Evolutionary conservation across 2,329 filamentous ascomycete genomes (phyloP).

Genomic region (Akanthomyces lecanii): DNA sequence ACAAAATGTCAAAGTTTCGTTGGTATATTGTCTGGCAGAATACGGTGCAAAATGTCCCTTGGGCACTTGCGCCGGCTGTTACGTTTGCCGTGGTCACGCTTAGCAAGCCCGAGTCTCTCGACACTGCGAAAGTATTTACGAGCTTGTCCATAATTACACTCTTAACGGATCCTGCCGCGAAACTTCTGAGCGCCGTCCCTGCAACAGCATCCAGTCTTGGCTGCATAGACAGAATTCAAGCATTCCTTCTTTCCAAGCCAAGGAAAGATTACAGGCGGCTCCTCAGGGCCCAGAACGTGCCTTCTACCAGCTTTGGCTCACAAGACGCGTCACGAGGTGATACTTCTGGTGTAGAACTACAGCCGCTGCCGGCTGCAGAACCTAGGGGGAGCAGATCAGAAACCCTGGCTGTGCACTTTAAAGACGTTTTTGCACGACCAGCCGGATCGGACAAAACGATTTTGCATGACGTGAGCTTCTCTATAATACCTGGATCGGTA

Average conservation of each 20-base stretch:
- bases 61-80: conserved; percentile 17
- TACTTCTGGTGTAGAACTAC: neutral
- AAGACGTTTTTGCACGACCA: conserved; percentile 1
- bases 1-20: conserved; percentile 13
- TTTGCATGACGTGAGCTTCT: neutral
- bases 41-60: conserved; percentile 20
- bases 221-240: conserved; percentile 21
- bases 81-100: conserved; percentile 16
- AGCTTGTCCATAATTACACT: conserved; percentile 23
- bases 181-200: conserved; percentile 20
- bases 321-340: neutral
- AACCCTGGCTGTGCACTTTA: neutral
- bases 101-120: conserved; percentile 7
- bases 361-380: neutral
- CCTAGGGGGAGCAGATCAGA: neutral
- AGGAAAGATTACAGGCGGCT: neutral
- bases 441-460: neutral
- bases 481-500: conserved; percentile 8
- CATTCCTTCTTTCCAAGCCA: conserved; percentile 18
- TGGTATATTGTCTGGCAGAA: conserved; percentile 22
- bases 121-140: conserved; percentile 20
- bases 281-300: neutral
- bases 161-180: conserved; percentile 20
- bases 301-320: neutral
- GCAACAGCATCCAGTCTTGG: conserved; percentile 19